A percentile compares a stretch with the other conserved stretches of the same genome.
These are phyloP conservation scores for Exophiala calicioides DNA, from an alignment of 2,329 filamentous ascomycete species.

Conservation along the genomic window DNA sequence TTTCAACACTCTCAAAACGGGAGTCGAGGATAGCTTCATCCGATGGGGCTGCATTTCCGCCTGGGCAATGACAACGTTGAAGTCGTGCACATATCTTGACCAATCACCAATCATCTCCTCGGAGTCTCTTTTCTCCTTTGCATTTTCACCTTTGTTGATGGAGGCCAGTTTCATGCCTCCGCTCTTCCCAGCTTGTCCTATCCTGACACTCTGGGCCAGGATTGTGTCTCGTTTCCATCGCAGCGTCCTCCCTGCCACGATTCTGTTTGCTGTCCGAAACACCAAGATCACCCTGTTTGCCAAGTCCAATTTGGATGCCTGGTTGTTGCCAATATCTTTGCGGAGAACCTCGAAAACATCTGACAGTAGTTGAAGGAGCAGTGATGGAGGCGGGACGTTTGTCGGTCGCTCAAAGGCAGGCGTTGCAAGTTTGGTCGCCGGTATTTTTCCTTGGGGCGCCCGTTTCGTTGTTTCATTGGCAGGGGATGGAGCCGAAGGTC, in stretches of 20 bases:
- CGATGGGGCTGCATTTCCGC: constrained; percentile 40
- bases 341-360: constrained; percentile 57
- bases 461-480: too few species aligned
- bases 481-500: too few species aligned
- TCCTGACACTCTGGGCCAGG: constrained; percentile 83
- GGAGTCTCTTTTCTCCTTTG: constrained; percentile 81
- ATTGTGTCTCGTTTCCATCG: constrained; percentile 90
- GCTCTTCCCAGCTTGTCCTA: constrained; percentile 68
- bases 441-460: constrained; percentile 23
- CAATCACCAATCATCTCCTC: constrained; percentile 74
- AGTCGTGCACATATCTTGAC: constrained; percentile 72
- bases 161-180: constrained; percentile 90
- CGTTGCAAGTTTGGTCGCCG: neutral
- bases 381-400: constrained; percentile 84
- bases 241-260: constrained; percentile 80
- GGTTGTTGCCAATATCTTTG: constrained; percentile 1
- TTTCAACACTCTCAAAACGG: constrained; percentile 10
- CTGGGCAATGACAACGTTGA: constrained; percentile 60
- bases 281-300: constrained; percentile 14
- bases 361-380: constrained; percentile 76
- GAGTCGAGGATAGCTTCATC: constrained; percentile 15
- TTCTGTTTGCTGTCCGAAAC: constrained; percentile 67
- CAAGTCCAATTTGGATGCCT: constrained; percentile 9
- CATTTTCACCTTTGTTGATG: constrained; percentile 78
- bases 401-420: constrained; percentile 60